Evolutionary conservation across 2,329 filamentous ascomycete species (phyloP), one percentile per base, ranked within the genome.

Genomic region (Ilyonectria destructans): DNA sequence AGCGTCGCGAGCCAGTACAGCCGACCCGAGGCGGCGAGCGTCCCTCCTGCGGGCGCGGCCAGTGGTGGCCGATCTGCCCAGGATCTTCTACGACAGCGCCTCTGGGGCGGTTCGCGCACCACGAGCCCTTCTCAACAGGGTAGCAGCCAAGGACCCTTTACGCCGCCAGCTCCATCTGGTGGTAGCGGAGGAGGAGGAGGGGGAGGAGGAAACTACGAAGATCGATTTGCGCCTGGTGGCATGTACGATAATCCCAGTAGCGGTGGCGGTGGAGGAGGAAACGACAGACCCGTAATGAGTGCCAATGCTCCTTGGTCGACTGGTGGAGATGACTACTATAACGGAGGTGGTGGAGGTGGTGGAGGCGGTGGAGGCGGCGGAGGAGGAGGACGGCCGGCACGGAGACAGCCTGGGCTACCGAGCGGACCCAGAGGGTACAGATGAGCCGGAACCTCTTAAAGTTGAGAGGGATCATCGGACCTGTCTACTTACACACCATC

Each of bases 61-160:
- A 77, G 66, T 37, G 79, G 77, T 57, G 83, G 85, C 3, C 85
- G 85, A 37, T 90, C 91, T 21, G 94, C 94, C 58, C 93, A 97
- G 82, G 93, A 97, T 75, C 87, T 93, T 73, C 84, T 98, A 74
- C 93, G 94, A 78, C 93, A 95, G 75, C 85, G 93, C 69, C 83
- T 97, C 52, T 94, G 94, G 86, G 90, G 89, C 33, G 86, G 85
- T 6, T 81, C 88, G 23, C 85, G 87, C 71, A 88, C 88, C 49
- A 84, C 85, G 55, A 91, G 89, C 71, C 89, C 90, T 9, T 82
- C 83, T 26, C 78, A 80, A 19, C 75, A 76, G 23, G 70, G 70
- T 43, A 70, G 74, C 45, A 73, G 69, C 13, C 76, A 81, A 60
- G 83, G 83, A 4, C 85, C 86, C 6, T 88, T 86, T 68, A 83